phyloP scores from a whole-genome alignment of 1,284 basidiomycete species.

The Tilletia setariae region DNA sequence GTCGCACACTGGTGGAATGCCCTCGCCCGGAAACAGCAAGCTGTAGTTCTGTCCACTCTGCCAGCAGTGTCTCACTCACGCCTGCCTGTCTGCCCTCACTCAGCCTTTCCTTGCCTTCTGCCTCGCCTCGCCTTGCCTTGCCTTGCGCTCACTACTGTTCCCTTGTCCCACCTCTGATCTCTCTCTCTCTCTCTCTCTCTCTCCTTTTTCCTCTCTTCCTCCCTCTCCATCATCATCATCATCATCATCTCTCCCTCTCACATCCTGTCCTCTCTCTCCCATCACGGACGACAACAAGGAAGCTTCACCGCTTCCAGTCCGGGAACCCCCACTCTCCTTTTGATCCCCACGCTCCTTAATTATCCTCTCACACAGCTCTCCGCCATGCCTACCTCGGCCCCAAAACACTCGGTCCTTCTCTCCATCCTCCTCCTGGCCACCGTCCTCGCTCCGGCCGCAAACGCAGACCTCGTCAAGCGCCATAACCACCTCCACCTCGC shows the following conservation, averaged over 20 bases:
- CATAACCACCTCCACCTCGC: background rate
- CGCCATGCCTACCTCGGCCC: too few relatives aligned
- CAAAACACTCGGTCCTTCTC: too few relatives aligned
- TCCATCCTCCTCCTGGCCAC: background rate
- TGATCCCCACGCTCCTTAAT: background rate
- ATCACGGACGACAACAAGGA: background rate
- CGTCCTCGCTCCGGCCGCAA: constrained; percentile 7
- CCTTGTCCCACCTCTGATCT: background rate
- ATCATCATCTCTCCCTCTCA: background rate
- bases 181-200: background rate
- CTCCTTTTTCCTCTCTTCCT: background rate
- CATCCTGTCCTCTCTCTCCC: background rate
- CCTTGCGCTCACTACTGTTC: background rate
- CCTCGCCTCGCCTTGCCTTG: background rate
- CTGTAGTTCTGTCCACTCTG: too few relatives aligned
- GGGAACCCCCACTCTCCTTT: background rate
- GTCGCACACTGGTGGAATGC: too few relatives aligned
- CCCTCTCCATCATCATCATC: background rate
- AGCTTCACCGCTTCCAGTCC: background rate
- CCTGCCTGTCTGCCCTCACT: too few relatives aligned
- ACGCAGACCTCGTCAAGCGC: constrained; percentile 13
- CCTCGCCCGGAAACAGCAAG: too few relatives aligned
- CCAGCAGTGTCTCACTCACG: too few relatives aligned
- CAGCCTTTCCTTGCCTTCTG: background rate
- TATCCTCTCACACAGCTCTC: background rate